These are phyloP conservation scores for Glutinoglossum americanum DNA, from an alignment of 495 filamentous ascomycete species.

Conservation along the genomic window DNA sequence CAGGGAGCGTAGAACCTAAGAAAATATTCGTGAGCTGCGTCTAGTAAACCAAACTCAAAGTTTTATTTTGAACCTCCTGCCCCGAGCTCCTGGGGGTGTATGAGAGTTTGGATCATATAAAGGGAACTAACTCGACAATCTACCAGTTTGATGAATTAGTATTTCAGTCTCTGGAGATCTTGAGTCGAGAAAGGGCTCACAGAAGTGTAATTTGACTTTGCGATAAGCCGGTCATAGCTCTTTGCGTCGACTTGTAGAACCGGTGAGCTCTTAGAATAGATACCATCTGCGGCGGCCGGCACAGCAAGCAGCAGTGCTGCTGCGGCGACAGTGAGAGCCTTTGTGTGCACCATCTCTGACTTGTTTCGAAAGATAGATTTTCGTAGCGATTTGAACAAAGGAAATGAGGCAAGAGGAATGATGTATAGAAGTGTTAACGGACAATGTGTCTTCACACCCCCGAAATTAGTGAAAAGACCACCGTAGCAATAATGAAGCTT, in stretches of 20 bases:
- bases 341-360: slow-evolving; percentile 13
- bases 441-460: not conserved
- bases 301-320: slow-evolving; percentile 33
- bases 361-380: slow-evolving; percentile 8
- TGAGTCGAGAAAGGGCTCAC: slow-evolving; percentile 28
- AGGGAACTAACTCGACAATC: slow-evolving; percentile 1
- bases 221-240: slow-evolving; percentile 66
- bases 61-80: not conserved
- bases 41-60: not conserved
- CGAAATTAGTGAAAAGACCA: slow-evolving; percentile 2
- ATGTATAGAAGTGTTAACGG: not conserved
- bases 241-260: slow-evolving; percentile 74
- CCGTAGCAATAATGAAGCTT: not conserved
- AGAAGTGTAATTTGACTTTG: slow-evolving; percentile 74
- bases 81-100: slow-evolving; percentile 17
- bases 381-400: not conserved
- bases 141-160: not conserved
- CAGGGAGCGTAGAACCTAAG: slow-evolving; percentile 80
- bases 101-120: slow-evolving; percentile 2
- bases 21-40: not conserved
- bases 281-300: slow-evolving; percentile 38
- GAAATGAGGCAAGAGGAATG: not conserved
- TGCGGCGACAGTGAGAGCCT: slow-evolving; percentile 18
- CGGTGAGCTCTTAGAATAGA: slow-evolving; percentile 74
- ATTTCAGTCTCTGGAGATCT: not conserved